phyloP scores from a whole-genome alignment of 2,329 filamentous ascomycete species.

The Penicillium sp. region DNA sequence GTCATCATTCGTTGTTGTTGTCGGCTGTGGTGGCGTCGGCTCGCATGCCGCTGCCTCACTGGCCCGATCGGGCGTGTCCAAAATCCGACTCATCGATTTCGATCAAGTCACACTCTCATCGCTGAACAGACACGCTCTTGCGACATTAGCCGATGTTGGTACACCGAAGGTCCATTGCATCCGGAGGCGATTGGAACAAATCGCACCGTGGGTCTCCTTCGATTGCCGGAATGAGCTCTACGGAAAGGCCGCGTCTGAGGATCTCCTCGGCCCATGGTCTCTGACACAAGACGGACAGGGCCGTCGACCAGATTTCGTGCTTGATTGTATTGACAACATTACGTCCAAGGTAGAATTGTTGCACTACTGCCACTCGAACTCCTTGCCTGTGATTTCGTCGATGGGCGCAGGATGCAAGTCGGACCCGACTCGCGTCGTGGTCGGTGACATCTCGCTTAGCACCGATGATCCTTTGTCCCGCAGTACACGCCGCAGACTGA shows the following conservation, averaged over 20 bases:
- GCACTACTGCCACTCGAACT: constrained; percentile 77
- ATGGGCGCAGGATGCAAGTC: constrained; percentile 98
- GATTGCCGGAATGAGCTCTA: constrained; percentile 86
- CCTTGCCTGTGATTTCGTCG: constrained; percentile 80
- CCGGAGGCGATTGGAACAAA: constrained; percentile 73
- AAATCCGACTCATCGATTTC: constrained; percentile 87
- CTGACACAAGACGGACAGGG: constrained; percentile 43
- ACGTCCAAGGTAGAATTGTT: constrained; percentile 91
- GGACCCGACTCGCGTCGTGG: constrained; percentile 74
- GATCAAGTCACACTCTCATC: constrained; percentile 96
- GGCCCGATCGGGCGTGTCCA: constrained; percentile 83
- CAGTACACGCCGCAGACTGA: constrained; percentile 75
- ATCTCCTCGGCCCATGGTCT: constrained; percentile 66
- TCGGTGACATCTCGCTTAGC: constrained; percentile 86
- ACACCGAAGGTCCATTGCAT: constrained; percentile 88
- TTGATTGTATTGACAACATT: constrained; percentile 98
- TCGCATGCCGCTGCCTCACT: constrained; percentile 86
- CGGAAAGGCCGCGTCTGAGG: constrained; percentile 62
- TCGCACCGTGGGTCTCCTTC: constrained; percentile 88
- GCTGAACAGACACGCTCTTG: constrained; percentile 91
- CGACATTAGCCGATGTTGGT: constrained; percentile 89
- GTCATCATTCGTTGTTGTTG: constrained; percentile 77
- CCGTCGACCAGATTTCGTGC: constrained; percentile 75
- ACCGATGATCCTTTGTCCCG: constrained; percentile 87
- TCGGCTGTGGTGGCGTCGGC: constrained; percentile 91